Evolutionary conservation across 495 filamentous ascomycete species (phyloP).

Genomic region (Pseudotulostoma volvatum): DNA sequence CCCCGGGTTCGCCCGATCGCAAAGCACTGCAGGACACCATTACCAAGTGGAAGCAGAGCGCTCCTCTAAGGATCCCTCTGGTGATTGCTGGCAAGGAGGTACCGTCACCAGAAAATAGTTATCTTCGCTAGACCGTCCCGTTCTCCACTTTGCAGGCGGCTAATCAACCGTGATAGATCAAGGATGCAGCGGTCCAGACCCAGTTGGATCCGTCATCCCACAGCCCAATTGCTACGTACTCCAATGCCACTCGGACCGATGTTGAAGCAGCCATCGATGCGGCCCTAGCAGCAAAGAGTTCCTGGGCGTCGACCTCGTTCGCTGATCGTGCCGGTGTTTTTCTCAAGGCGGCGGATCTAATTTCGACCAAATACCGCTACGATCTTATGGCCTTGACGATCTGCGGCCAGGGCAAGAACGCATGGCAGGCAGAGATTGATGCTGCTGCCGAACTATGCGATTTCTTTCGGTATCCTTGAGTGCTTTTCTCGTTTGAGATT

Average conservation of each 20-base stretch:
- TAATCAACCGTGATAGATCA: no score
- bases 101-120: constrained; percentile 3
- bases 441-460: constrained; percentile 81
- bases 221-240: constrained; percentile 60
- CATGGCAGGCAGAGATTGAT: constrained; percentile 96
- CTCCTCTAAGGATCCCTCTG: constrained; percentile 56
- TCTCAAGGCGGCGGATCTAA: constrained; percentile 82
- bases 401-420: constrained; percentile 91
- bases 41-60: constrained; percentile 38
- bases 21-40: constrained; percentile 56
- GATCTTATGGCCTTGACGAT: constrained; percentile 89
- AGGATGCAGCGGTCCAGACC: constrained; percentile 19
- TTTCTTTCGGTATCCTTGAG: constrained; percentile 45
- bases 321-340: constrained; percentile 82
- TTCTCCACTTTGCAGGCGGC: no score
- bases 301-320: constrained; percentile 75
- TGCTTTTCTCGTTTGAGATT: neutral
- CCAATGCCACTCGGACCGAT: constrained; percentile 53
- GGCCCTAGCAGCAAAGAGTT: constrained; percentile 63
- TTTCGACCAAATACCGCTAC: constrained; percentile 79
- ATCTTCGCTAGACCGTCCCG: neutral
- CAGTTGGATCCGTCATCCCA: constrained; percentile 70
- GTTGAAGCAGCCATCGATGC: constrained; percentile 61
- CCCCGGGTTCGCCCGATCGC: constrained; percentile 63
- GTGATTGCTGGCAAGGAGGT: constrained; percentile 63